Base-by-base conservation (phyloP, 106 monocot species). In the Ottelia alismoides region DNA sequence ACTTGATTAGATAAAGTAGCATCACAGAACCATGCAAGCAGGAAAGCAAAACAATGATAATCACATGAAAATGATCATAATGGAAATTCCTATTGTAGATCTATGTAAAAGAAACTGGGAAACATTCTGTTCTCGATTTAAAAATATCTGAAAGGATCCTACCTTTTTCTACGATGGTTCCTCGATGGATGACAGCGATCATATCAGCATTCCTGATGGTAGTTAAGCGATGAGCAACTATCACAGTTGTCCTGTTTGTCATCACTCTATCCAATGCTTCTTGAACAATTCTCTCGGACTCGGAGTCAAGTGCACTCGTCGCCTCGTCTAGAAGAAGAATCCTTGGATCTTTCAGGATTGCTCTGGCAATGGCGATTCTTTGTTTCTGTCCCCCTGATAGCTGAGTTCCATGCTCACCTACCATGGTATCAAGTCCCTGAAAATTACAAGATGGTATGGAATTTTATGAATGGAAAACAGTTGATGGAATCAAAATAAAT, bases 191-290 rank as follows among this genome's bases (percentile, higher is more conserved):
- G 7, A 74, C 68, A 11, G 53, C 57, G 27, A 74, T 74, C 3
- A 55, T 67, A 22, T 74, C 55, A 2, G 68, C 35, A 28, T 68
- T 57, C 30, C 51, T 62, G 1, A 74, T 28, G 25, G 74, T 74
- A 40, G 50, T 68, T 56, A 74, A 22, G 6, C 74, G 67, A 49
- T 74, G 74, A 55, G 74, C 74, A 46, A 74, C 63, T 18, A 74
- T 54, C 35, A 74, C 63, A 17, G 67, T 68, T 20, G 74, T 74
- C 44, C 74, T 23, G 27, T 51, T 57, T 45, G 22, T 25, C 74
- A 74, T 74, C 9, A 63, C 51, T 31, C 61, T 47, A 45, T 74
- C 62, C 1, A 74, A 68, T 57, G 74, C 67, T n/a, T 68, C 56
- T 43, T 68, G 74, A 47, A 74, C 68, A 2, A 53, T 25, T 24